These are phyloP conservation scores for Fusarium graminum DNA, from an alignment of 2,329 filamentous ascomycete species.

Conservation along the genomic window DNA sequence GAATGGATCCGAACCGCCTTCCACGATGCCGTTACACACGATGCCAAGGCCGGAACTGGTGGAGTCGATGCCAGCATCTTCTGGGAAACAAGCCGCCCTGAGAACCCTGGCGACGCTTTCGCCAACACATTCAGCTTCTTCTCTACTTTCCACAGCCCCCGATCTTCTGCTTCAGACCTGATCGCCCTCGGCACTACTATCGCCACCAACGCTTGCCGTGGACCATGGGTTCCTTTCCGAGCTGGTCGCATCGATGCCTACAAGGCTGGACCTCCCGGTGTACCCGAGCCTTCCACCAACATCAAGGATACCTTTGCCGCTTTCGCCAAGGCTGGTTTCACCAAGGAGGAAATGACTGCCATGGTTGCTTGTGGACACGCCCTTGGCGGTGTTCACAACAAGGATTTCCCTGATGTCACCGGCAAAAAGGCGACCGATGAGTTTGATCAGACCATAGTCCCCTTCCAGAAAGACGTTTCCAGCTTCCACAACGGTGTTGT, in stretches of 20 bases:
- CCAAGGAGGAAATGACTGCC: conserved; percentile 53
- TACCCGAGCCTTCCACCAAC: conserved; percentile 51
- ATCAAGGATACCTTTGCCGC: conserved; percentile 44
- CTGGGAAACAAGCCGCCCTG: conserved; percentile 42
- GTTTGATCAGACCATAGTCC: conserved; percentile 48
- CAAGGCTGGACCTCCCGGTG: conserved; percentile 48
- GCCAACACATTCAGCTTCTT: conserved; percentile 54
- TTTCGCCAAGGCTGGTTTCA: conserved; percentile 52
- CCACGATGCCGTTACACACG: conserved; percentile 46
- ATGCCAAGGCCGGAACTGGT: conserved; percentile 38
- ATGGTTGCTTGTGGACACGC: conserved; percentile 55
- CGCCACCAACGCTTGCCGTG: conserved; percentile 58
- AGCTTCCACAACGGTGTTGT: conserved; percentile 61
- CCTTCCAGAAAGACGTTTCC: conserved; percentile 54
- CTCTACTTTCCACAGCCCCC: conserved; percentile 15
- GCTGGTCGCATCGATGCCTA: conserved; percentile 51
- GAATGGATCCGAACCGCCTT: conserved; percentile 50
- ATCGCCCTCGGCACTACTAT: conserved; percentile 51
- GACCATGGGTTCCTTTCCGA: conserved; percentile 48
- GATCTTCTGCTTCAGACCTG: conserved; percentile 47
- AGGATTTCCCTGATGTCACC: conserved; percentile 58
- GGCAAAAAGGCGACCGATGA: conserved; percentile 9
- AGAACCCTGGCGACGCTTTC: conserved; percentile 44
- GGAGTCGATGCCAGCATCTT: conserved; percentile 47
- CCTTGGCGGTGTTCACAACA: conserved; percentile 59